Base-by-base conservation (phyloP, 108 stramenopile genomes). In the Parmales sp. region DNA sequence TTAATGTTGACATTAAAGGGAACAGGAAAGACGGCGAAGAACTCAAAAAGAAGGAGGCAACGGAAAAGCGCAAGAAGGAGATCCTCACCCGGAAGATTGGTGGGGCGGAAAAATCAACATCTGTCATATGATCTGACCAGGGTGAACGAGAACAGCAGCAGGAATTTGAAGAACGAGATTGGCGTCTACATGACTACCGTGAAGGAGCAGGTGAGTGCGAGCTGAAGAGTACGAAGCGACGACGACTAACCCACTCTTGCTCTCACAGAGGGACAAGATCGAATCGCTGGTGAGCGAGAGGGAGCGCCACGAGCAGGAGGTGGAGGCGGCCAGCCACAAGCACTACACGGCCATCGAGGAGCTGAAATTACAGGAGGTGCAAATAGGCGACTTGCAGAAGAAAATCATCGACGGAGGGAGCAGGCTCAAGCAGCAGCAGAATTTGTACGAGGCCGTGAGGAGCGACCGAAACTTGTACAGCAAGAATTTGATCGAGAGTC, bases 371-470 rank as follows among this genome's bases (percentile, higher is more conserved):
- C 80, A 81, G 50, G 83, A 84, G 37, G 23, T 79, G 31, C 29
- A 82, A 63, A 54, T 76, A 9, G 69, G 45, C 5, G 80, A 84
- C n/a, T 46, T 85, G 66, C 80, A 85, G 38, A 75, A 69, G 64
- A 76, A 76, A 45, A 83, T 80, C 26, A 37, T 45, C 3, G 70
- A 74, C 38, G 68, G 65, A 1, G 66, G 25, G n/a, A 44, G 63
- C 51, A 67, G 67, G 28, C 39, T 86, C 16, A 86, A 85, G 74
- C 82, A 85, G 66, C 83, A 86, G 69, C 80, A 85, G 70, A 81
- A 74, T 29, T 64, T 85, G 0, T 85, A 83, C 66, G 84, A 85
- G 37, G 66, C 80, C 0, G 86, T 85, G 2, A 74, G 80, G n/a
- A 48, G 51, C 1, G 84, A 86, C 45, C 72, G 84, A 0, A 85